Evolutionary conservation across 2,329 filamentous ascomycete genomes (phyloP).

Genomic region (Botrytis paeoniae): DNA sequence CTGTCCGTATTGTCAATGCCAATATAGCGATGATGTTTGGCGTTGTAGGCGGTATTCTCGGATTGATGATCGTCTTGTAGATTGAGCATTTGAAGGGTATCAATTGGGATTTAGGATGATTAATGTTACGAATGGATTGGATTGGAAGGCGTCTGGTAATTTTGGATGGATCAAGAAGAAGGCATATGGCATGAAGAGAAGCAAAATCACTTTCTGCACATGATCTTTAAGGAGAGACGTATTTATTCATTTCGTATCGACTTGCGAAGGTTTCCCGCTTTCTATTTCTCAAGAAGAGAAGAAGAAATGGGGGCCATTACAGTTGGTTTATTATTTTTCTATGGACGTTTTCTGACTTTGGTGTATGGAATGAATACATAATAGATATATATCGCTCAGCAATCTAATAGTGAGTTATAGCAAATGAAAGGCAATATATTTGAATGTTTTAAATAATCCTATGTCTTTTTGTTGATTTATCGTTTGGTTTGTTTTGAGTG

Average conservation of each 20-base stretch:
- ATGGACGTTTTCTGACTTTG: not conserved
- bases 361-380: not conserved
- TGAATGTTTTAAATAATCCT: not conserved
- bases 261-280: not conserved
- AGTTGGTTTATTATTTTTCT: not conserved
- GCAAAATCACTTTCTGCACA: not conserved
- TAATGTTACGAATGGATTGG: not conserved
- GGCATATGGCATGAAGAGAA: not conserved
- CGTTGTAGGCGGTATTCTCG: not conserved
- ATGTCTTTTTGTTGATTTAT: not conserved
- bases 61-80: constrained; percentile 8
- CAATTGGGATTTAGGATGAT: not conserved
- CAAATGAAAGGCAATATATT: too few species aligned
- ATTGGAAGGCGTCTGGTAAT: not conserved
- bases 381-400: not conserved
- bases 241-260: not conserved
- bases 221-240: not conserved
- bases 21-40: not conserved
- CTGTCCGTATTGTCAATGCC: not conserved
- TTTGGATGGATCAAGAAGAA: not conserved
- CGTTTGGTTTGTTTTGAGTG: not conserved
- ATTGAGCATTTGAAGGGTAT: not conserved
- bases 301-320: not conserved
- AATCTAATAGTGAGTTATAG: not conserved
- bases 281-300: not conserved